Evolutionary conservation across 1,284 basidiomycete genomes (phyloP), one percentile per base, ranked within the genome.

Genomic region (Ustilago nuda): DNA sequence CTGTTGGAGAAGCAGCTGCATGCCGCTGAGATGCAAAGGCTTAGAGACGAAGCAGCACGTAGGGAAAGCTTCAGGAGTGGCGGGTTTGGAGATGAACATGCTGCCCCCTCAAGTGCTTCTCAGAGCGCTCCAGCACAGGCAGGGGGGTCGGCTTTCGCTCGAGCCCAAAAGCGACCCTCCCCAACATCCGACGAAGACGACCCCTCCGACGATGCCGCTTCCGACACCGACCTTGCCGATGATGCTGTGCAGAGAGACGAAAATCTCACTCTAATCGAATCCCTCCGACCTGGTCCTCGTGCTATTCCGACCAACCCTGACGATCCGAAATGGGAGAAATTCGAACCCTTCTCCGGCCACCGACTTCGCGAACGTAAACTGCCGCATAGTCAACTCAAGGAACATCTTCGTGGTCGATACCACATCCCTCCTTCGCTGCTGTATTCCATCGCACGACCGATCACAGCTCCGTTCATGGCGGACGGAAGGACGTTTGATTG

Each of bases 361-460:
- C 89, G 92, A 50, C 88, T 98, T 79, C 94, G 94, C 52, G 91
- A 91, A 36, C 92, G 95, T 46, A 85, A 86, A 3, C 87, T 96
- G 7, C 84, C 92, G 1, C 92, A 98, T 84, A 89, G 91, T 27
- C 90, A 92, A 67, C 87, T 98, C 8, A 91, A 93, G 85, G 91
- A 92, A n/a, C 91, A 94, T 86, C 88, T 99, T 35, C 88, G 89
- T 30, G 93, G 92, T 3, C 90, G 96, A 36, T 96, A 92, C 86
- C 93, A 92, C 82, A 88, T 99, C 50, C 91, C 93, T 0, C 94
- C 95, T 0, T 94, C 94, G 0, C 90, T 89, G 33, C 88, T 99
- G 36, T 98, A 99, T 87, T 94, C 94, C 6, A 53, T 84, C 35
- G 72, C 63, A 1, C 46, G 70, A 11, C 63, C 64, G n/a, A 57